Percentiles rank a stretch among this genome's conserved stretches.
These are phyloP conservation scores for Shiraia sp. DNA, from an alignment of 2,329 filamentous ascomycete genomes.

Conservation along the genomic window DNA sequence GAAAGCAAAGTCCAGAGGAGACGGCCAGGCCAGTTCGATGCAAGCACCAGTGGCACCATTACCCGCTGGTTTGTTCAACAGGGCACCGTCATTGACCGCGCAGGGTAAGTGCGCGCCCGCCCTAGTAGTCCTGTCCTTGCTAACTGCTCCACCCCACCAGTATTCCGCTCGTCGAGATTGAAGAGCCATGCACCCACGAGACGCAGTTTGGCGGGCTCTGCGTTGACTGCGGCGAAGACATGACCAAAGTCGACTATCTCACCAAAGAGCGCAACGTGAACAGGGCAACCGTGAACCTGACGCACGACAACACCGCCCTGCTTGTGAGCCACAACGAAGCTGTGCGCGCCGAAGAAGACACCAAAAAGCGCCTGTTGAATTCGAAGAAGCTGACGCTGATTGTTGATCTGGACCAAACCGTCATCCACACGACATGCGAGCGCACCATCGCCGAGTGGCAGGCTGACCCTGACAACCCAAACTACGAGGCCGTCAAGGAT, in stretches of 20 bases:
- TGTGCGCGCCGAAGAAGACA: conserved; percentile 78
- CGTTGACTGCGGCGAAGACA: conserved; percentile 90
- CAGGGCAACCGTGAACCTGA: conserved; percentile 91
- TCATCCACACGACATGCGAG: conserved; percentile 97
- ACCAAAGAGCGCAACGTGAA: conserved; percentile 77
- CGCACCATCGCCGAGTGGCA: conserved; percentile 97
- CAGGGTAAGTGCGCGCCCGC: conserved; percentile 40
- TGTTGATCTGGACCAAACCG: conserved; percentile 96
- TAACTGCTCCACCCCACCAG: no score
- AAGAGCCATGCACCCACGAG: conserved; percentile 89
- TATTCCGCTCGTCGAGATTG: conserved; percentile 70
- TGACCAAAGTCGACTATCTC: conserved; percentile 87
- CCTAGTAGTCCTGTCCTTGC: no score
- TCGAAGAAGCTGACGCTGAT: conserved; percentile 88
- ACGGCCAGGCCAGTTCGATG: conserved; percentile 79
- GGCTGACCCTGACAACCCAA: conserved; percentile 82
- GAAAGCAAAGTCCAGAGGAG: conserved; percentile 69
- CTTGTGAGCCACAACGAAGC: conserved; percentile 85
- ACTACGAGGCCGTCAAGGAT: conserved; percentile 86
- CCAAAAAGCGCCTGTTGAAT: conserved; percentile 79
- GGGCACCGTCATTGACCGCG: conserved; percentile 63
- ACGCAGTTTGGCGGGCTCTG: conserved; percentile 91
- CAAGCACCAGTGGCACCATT: conserved; percentile 79
- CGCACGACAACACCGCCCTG: conserved; percentile 85
- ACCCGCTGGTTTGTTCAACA: conserved; percentile 73